Conservation (phyloP, 345 rosid species). For the Brassica cretica region DNA sequence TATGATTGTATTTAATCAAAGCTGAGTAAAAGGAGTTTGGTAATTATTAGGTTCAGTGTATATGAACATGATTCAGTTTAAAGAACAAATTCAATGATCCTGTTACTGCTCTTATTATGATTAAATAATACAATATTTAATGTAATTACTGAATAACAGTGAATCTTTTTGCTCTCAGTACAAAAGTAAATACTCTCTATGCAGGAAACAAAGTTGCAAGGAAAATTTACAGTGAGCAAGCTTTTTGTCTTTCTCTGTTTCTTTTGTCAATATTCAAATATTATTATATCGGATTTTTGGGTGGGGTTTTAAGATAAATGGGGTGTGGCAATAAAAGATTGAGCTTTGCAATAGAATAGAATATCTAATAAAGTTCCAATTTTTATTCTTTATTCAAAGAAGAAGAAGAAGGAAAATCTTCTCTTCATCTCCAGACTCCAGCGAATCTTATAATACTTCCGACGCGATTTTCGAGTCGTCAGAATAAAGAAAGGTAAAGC, state of each 20-base stretch:
- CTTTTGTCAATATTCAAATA: not conserved
- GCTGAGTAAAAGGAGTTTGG: not conserved
- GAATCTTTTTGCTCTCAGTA: not conserved
- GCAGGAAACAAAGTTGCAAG: not conserved
- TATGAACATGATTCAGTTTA: not conserved
- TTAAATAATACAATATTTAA: not conserved
- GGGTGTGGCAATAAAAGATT: slow-evolving; percentile 40
- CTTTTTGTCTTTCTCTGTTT: slow-evolving; percentile 7
- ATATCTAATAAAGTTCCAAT: not conserved
- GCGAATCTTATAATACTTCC: slow-evolving; percentile 9
- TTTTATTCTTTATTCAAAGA: not conserved
- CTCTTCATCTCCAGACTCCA: slow-evolving; percentile 5
- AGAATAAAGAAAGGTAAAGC: slow-evolving; percentile 11
- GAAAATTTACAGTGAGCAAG: not conserved
- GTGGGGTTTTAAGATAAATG: slow-evolving; percentile 36
- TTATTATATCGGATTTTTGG: not conserved
- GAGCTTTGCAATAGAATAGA: slow-evolving; percentile 7
- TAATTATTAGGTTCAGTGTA: slow-evolving; percentile 21
- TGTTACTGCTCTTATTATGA: not conserved
- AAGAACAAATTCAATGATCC: not conserved
- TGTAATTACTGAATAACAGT: not conserved
- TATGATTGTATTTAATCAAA: slow-evolving; percentile 1
- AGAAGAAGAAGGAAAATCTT: slow-evolving; percentile 25
- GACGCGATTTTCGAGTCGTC: slow-evolving; percentile 27
- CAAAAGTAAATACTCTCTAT: not conserved